Percentiles rank a stretch among this genome's conserved stretches.
Conservation (phyloP, 192 early-diverging fungal species). For the Coemansia sp. region DNA sequence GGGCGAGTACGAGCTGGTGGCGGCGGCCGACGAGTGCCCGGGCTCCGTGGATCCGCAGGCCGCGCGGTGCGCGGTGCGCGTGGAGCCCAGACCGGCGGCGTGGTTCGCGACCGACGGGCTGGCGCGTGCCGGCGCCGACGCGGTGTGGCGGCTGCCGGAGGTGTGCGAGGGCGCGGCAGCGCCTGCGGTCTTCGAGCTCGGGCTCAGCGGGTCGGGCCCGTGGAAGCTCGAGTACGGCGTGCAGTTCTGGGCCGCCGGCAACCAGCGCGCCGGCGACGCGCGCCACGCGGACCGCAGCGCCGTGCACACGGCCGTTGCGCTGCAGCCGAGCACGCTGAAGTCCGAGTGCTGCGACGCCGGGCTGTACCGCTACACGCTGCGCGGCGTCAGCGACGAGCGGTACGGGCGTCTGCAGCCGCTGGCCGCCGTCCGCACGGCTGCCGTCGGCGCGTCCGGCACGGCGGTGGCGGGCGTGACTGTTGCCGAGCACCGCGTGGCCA, state of each 20-base stretch:
- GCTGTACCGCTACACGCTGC: conserved; percentile 45
- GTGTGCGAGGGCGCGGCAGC: conserved; percentile 23
- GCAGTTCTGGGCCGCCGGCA: conserved; percentile 34
- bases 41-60: conserved; percentile 32
- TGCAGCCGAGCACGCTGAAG: conserved; percentile 38
- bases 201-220: conserved; percentile 42
- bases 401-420: conserved; percentile 42
- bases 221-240: conserved; percentile 50
- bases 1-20: conserved; percentile 46
- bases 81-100: conserved; percentile 41
- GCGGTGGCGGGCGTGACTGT: conserved; percentile 18
- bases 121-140: neutral
- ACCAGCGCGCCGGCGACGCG: conserved; percentile 20
- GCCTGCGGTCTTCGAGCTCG: conserved; percentile 33
- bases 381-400: conserved; percentile 44
- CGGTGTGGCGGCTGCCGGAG: conserved; percentile 24
- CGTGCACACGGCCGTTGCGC: conserved; percentile 31
- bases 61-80: conserved; percentile 34
- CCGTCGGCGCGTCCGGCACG: neutral
- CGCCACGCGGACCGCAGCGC: conserved; percentile 29
- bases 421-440: neutral
- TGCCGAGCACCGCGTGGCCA: conserved; percentile 33
- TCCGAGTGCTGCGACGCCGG: conserved; percentile 41
- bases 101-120: conserved; percentile 38
- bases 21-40: conserved; percentile 31